Evolutionary conservation across 768 basidiomycete genomes (phyloP), one percentile per base, ranked within the genome.

Genomic region (Panus rudis): DNA sequence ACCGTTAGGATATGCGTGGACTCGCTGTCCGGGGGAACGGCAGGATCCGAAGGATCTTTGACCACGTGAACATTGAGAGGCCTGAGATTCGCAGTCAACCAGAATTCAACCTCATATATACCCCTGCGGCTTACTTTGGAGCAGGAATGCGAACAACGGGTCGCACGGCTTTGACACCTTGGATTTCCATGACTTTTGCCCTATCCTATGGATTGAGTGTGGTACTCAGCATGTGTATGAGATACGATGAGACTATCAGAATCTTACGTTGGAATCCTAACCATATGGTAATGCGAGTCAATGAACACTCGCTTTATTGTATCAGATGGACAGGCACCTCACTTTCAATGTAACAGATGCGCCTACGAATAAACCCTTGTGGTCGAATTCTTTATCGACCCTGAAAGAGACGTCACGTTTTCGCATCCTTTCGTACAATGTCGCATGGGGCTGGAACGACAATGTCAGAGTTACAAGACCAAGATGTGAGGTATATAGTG

Each of bases 81-180:
- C 35, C 76, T 78, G 49, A 10, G 21, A 27, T 37, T n/a, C 30
- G 35, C 24, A 1, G 31, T 48, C 34, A 45, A 11, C 20, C 22
- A 26, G 20, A 25, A 21, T 14, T 27, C 26, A 19, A 23, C 23
- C 34, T 12, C 3, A 21, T 17, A 22, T 3, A 28, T 19, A 39
- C 31, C 19, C 12, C 6, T n/a, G 41, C 17, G 28, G 47, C 62
- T 28, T 56, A 74, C 75, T 60, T 61, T 3, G 76, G 75, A 7
- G 60, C 59, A 19, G 66, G 55, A 43, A 74, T 65, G 21, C 53
- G 54, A 31, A 61, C 61, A 25, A 80, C 71, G 3, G 80, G 78
- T n/a, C 74, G 71, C 52, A 82, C 72, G 12, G 71, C 69, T 50
- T 72, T 66, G n/a, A 83, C 70, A 17, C 79, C 80, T 3, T 70